A percentile compares a stretch with the other conserved stretches of the same genome.
Conservation (phyloP, 169 alveolate genomes). For the Plasmodium gaboni region DNA sequence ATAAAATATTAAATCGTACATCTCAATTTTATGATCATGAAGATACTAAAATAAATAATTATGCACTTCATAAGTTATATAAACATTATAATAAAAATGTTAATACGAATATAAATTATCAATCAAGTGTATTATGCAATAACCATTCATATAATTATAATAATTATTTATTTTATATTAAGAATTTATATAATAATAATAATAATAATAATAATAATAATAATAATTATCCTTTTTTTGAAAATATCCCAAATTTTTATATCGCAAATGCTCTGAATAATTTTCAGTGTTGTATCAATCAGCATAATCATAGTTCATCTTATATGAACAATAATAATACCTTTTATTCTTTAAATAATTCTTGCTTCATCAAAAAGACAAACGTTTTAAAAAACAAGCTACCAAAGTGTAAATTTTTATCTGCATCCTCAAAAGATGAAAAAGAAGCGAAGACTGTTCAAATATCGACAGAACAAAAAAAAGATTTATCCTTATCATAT, state of each 20-base stretch:
- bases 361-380: constrained; percentile 53
- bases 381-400: constrained; percentile 36
- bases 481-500: too few relatives aligned
- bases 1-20: constrained; percentile 43
- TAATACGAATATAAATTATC: not conserved
- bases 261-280: not conserved
- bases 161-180: too few relatives aligned
- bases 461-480: constrained; percentile 3
- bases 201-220: constrained; percentile 4
- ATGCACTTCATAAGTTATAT: constrained; percentile 27
- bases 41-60: constrained; percentile 29
- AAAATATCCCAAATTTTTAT: not conserved
- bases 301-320: too few relatives aligned
- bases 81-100: constrained; percentile 36
- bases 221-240: constrained; percentile 2
- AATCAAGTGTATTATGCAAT: not conserved
- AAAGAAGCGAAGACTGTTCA: constrained; percentile 12
- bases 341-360: not conserved
- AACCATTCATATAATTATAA: not conserved
- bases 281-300: not conserved
- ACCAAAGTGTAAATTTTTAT: constrained; percentile 53
- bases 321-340: not conserved
- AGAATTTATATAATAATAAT: not conserved
- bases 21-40: constrained; percentile 58
- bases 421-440: constrained; percentile 17